Percentiles rank a stretch among this genome's conserved stretches.
Conservation (phyloP, 345 rosid genomes). For the Corchorus olitorius region DNA sequence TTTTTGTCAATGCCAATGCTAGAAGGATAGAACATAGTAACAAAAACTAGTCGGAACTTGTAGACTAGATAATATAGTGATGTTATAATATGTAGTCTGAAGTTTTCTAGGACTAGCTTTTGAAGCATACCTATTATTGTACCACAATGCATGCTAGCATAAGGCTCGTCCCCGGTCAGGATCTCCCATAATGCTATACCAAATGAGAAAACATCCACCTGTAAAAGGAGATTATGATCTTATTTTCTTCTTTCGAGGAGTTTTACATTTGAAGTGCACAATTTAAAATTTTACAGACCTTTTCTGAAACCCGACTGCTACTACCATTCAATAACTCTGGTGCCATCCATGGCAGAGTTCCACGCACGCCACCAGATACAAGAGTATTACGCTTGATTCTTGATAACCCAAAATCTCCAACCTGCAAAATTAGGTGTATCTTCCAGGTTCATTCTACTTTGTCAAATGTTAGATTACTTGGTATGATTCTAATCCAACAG, state of each 20-base stretch:
- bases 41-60: no score
- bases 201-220: constrained; percentile 97
- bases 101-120: not conserved
- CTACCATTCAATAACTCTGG: constrained; percentile 83
- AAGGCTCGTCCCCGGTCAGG: constrained; percentile 82
- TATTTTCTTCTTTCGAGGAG: not conserved
- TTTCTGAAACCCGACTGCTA: constrained; percentile 81
- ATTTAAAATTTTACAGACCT: constrained; percentile 40
- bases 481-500: not conserved
- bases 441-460: not conserved
- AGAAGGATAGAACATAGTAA: no score
- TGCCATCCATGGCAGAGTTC: constrained; percentile 99
- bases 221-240: constrained; percentile 13
- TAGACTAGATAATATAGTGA: no score
- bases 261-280: not conserved
- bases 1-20: not conserved
- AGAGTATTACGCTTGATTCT: constrained; percentile 86
- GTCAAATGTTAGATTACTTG: not conserved
- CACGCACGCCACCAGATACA: constrained; percentile 89
- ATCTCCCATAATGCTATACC: constrained; percentile 92
- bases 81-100: not conserved
- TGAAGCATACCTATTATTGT: constrained; percentile 76
- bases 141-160: constrained; percentile 90
- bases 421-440: constrained; percentile 44
- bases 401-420: constrained; percentile 95